A percentile compares a stretch with the other conserved stretches of the same genome.
phyloP scores from a whole-genome alignment of 2,329 filamentous ascomycete genomes.

The Fusarium caatingaense region DNA sequence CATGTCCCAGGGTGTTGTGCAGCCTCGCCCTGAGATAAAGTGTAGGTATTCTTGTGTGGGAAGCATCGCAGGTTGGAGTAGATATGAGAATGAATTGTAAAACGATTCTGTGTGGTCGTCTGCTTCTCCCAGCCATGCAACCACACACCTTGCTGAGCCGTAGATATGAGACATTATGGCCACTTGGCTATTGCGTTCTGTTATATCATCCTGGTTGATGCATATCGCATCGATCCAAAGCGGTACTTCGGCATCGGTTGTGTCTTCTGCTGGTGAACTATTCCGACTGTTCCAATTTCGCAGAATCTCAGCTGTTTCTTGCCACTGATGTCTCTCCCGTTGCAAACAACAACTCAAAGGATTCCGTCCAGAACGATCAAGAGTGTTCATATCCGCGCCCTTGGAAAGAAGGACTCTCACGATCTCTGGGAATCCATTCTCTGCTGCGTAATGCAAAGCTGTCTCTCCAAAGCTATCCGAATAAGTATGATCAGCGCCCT shows the following conservation, averaged over 20 bases:
- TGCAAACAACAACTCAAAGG: not conserved
- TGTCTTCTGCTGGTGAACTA: not conserved
- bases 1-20: not conserved
- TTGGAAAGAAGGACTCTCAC: not conserved
- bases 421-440: not conserved
- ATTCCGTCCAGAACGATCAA: not conserved
- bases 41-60: not conserved
- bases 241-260: not conserved
- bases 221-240: not conserved
- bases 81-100: not conserved
- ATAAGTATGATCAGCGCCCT: not conserved
- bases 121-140: not conserved
- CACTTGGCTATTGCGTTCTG: not conserved
- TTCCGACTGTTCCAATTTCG: not conserved
- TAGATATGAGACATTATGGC: not conserved
- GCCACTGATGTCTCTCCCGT: not conserved
- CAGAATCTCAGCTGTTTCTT: not conserved
- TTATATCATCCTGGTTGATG: not conserved
- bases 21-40: not conserved
- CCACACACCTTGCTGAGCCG: not conserved
- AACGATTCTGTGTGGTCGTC: not conserved
- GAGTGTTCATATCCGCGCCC: not conserved
- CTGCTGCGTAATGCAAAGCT: not conserved
- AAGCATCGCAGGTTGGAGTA: not conserved
- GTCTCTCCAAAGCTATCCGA: not conserved